A percentile compares a stretch with the other conserved stretches of the same genome.
phyloP scores from a whole-genome alignment of 2,329 filamentous ascomycete species.

The Orbilia oligospora region DNA sequence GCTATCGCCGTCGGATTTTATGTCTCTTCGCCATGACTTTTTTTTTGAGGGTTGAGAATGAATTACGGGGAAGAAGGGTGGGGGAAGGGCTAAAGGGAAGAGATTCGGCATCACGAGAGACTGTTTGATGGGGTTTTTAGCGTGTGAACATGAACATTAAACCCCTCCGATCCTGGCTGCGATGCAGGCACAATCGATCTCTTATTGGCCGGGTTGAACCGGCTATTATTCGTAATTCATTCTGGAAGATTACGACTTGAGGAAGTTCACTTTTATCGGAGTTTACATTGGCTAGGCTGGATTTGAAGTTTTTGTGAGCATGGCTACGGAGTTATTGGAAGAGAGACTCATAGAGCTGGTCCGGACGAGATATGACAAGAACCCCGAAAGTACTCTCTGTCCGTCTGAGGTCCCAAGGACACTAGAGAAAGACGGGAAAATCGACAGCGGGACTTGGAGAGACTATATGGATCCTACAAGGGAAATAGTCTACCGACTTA shows the following conservation, averaged over 20 bases:
- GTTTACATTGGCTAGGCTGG: not conserved
- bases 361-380: constrained; percentile 20
- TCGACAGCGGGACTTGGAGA: constrained; percentile 34
- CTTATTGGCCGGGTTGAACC: not conserved
- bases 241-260: constrained; percentile 13
- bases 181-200: constrained; percentile 24
- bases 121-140: constrained; percentile 29
- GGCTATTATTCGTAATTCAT: not conserved
- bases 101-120: constrained; percentile 59
- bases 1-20: constrained; percentile 48
- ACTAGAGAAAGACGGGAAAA: constrained; percentile 37
- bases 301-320: not conserved
- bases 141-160: constrained; percentile 44
- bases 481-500: constrained; percentile 34
- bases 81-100: constrained; percentile 2
- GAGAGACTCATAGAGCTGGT: constrained; percentile 15
- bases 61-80: constrained; percentile 10
- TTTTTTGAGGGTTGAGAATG: not conserved
- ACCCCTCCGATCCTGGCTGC: constrained; percentile 30
- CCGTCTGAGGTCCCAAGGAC: constrained; percentile 36
- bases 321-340: constrained; percentile 8
- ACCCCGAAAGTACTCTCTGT: constrained; percentile 35
- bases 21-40: constrained; percentile 48
- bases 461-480: constrained; percentile 42
- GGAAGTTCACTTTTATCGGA: not conserved